These are phyloP conservation scores for Nakazawaea ambrosiae DNA, from an alignment of 805 yeast species.

Conservation along the genomic window DNA sequence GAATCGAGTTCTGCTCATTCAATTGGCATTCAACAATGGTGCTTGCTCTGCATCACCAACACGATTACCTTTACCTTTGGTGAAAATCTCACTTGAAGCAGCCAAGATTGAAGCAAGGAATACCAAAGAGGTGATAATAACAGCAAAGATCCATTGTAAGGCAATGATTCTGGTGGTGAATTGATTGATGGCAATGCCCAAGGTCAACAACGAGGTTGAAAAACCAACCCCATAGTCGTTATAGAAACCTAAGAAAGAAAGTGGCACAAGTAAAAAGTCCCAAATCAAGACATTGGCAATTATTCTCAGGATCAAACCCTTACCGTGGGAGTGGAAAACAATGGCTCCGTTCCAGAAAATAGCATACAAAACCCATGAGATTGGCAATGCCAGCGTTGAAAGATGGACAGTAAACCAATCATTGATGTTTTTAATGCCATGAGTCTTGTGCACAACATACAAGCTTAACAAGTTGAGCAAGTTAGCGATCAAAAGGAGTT, in stretches of 20 bases:
- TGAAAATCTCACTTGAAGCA: slow-evolving; percentile 29
- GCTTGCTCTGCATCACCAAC: slow-evolving; percentile 22
- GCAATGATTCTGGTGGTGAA: slow-evolving; percentile 63
- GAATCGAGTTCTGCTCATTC: no score
- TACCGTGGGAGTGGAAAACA: slow-evolving; percentile 52
- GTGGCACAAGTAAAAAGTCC: slow-evolving; percentile 68
- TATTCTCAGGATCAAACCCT: slow-evolving; percentile 50
- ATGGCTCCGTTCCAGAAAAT: slow-evolving; percentile 86
- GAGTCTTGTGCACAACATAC: slow-evolving; percentile 56
- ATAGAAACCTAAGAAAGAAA: slow-evolving; percentile 45
- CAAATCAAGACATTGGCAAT: slow-evolving; percentile 71
- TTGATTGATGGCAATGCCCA: slow-evolving; percentile 69
- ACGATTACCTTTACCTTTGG: slow-evolving; percentile 10
- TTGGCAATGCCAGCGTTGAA: slow-evolving; percentile 62
- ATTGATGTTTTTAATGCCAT: slow-evolving; percentile 40
- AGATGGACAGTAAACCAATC: slow-evolving; percentile 57
- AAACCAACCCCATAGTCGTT: slow-evolving; percentile 71
- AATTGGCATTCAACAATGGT: slow-evolving; percentile 20
- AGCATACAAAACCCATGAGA: slow-evolving; percentile 67
- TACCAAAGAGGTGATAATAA: slow-evolving; percentile 52
- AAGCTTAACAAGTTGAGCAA: slow-evolving; percentile 50
- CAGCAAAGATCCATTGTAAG: slow-evolving; percentile 82
- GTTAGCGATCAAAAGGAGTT: slow-evolving; percentile 50
- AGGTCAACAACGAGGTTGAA: slow-evolving; percentile 45
- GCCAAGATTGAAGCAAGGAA: slow-evolving; percentile 43